Evolutionary conservation across 2,329 filamentous ascomycete genomes (phyloP).

Genomic region (Aureobasidium subglaciale): DNA sequence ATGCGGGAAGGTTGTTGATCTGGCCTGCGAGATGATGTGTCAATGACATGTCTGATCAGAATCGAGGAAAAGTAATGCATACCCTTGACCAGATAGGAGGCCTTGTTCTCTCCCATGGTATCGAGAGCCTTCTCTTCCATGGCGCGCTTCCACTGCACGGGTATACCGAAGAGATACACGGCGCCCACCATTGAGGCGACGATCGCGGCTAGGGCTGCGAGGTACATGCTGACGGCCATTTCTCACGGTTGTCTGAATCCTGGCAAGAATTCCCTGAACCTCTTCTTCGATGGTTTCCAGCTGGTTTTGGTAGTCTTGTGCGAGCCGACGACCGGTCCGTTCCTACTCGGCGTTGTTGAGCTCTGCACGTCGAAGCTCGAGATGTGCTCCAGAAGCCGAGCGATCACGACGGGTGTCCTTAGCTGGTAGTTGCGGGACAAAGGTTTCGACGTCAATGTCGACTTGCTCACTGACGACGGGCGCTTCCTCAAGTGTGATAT

Average conservation of each 20-base stretch:
- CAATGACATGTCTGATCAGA: neutral
- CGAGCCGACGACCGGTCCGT: neutral
- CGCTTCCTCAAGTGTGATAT: no score
- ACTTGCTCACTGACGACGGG: neutral
- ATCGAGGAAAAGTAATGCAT: neutral
- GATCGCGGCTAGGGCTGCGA: conserved; percentile 28
- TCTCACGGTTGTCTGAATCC: conserved; percentile 6
- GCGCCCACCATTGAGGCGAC: conserved; percentile 31
- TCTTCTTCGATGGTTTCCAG: neutral
- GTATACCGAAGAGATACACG: conserved; percentile 43
- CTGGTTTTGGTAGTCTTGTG: neutral
- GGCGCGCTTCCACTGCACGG: conserved; percentile 39
- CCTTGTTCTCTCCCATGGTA: conserved; percentile 48
- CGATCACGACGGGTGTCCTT: no score
- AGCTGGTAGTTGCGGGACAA: no score
- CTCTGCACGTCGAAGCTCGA: neutral
- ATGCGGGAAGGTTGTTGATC: conserved; percentile 24
- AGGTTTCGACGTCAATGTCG: neutral
- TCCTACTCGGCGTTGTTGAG: neutral
- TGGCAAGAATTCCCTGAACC: neutral
- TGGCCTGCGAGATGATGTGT: conserved; percentile 17
- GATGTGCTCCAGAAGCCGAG: neutral
- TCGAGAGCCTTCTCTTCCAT: conserved; percentile 41
- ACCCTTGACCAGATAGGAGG: conserved; percentile 28
- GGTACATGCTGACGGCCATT: conserved; percentile 24